Evolutionary conservation across 805 yeast genomes (phyloP), one percentile per base, ranked within the genome.

Genomic region (Yarrowia hollandica): DNA sequence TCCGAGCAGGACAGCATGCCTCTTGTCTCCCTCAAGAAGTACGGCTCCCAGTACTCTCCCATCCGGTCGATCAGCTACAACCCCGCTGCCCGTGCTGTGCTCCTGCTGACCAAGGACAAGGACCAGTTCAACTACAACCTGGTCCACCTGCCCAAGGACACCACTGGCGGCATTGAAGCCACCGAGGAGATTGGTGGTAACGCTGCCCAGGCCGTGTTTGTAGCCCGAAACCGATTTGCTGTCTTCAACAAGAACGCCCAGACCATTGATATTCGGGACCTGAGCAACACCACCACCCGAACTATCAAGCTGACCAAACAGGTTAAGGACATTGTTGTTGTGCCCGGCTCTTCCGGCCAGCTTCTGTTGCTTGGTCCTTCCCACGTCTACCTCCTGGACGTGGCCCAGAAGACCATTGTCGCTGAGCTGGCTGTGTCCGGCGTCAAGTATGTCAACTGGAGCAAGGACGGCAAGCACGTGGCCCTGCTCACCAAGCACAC

Each of bases 91-190:
- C 84, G 89, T 67, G 85, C 96, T 4, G 79, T 92, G 56, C 77
- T 94, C 69, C 86, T 90, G 25, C 88, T 94, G 46, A 82, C 89
- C 58, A 90, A 90, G 56, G 59, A 62, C 19, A 64, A 63, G 31
- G 64, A 68, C 61, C 86, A 83, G 59, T 84, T 80, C 59, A 88
- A 82, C 46, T 94, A 88, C 70, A 88, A 91, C 34, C 79, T 90
- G 64, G 82, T 88, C 62, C 76, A 83, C 6, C 75, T 91, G 63
- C 96, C 97, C 62, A 86, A 86, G 66, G 92, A 89, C 71, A 86
- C 86, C 35, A 82, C 92, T 61, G 96, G 96, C 64, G 96, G 97
- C n/a, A 82, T 90, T 64, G 97, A 91, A 68, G 96, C 97, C 59
- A 79, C 84, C n/a, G 85, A 85, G 62, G 77, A 86, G 52, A 77